phyloP scores from a whole-genome alignment of 2,329 filamentous ascomycete genomes.

The Phaeophleospora eucalypticola region DNA sequence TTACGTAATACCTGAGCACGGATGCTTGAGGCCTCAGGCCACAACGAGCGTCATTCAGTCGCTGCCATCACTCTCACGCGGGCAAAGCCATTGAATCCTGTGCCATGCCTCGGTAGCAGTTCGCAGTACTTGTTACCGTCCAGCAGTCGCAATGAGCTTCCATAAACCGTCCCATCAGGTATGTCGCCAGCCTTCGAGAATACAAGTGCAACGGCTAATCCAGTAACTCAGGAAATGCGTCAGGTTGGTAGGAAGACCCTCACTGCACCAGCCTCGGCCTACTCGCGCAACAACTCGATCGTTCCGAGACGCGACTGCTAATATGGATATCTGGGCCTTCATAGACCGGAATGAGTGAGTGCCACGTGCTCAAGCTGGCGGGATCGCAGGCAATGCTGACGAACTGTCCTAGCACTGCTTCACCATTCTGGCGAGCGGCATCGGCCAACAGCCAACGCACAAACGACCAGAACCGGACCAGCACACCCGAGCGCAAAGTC shows the following conservation, averaged over 20 bases:
- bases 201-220: not conserved
- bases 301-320: slow-evolving; percentile 30
- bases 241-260: slow-evolving; percentile 81
- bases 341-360: slow-evolving; percentile 35
- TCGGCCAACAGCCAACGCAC: slow-evolving; percentile 42
- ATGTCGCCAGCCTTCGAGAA: slow-evolving; percentile 6
- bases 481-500: slow-evolving; percentile 59
- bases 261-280: slow-evolving; percentile 16
- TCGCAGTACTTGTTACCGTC: too few relatives aligned
- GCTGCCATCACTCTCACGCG: too few relatives aligned
- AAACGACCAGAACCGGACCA: slow-evolving; percentile 38
- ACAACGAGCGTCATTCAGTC: too few relatives aligned
- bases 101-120: not conserved
- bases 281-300: slow-evolving; percentile 11
- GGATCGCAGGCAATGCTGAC: slow-evolving; percentile 5
- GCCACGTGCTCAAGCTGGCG: not conserved
- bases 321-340: slow-evolving; percentile 33
- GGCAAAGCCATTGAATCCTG: not conserved
- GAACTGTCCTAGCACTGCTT: slow-evolving; percentile 59
- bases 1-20: too few relatives aligned
- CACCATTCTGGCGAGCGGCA: slow-evolving; percentile 78
- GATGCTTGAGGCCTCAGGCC: not conserved
- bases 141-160: slow-evolving; percentile 36
- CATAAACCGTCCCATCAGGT: slow-evolving; percentile 43
- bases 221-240: slow-evolving; percentile 79